Conservation (phyloP, 2,329 filamentous ascomycete genomes). For the Colletotrichum nymphaeae region DNA sequence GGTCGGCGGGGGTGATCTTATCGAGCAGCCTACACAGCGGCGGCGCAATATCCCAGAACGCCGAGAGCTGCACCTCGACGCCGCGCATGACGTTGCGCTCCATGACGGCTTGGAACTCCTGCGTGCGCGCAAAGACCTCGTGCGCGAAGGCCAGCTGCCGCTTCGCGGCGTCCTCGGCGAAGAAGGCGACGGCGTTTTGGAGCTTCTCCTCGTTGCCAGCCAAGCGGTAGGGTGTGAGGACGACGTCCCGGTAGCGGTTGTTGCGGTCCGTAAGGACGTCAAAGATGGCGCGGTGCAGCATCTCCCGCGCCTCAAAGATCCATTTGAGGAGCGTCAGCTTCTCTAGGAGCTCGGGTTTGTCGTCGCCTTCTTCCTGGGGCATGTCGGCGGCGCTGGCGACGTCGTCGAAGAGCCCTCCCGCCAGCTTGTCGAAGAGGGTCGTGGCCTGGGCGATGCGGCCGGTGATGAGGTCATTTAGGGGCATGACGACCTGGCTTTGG, state of each 20-base stretch:
- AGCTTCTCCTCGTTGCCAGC: constrained; percentile 84
- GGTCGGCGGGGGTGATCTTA: constrained; percentile 72
- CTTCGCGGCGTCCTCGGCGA: constrained; percentile 79
- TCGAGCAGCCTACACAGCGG: constrained; percentile 82
- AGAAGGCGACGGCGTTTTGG: constrained; percentile 83
- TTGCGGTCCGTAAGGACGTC: constrained; percentile 88
- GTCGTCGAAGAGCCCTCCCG: constrained; percentile 78
- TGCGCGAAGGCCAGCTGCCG: constrained; percentile 77
- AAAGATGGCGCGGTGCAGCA: constrained; percentile 85
- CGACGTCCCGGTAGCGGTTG: constrained; percentile 85
- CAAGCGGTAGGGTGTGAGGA: constrained; percentile 82
- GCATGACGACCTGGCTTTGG: constrained; percentile 84
- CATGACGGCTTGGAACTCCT: constrained; percentile 82
- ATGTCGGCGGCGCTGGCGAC: constrained; percentile 75
- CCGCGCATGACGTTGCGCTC: constrained; percentile 88
- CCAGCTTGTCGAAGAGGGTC: constrained; percentile 81
- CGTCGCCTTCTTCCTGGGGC: constrained; percentile 94
- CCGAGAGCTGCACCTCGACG: constrained; percentile 90
- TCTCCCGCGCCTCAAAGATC: constrained; percentile 95
- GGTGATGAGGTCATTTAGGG: constrained; percentile 83
- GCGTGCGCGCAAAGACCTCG: constrained; percentile 77
- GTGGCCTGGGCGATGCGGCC: constrained; percentile 80
- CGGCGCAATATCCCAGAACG: constrained; percentile 98
- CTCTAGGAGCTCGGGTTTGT: constrained; percentile 92
- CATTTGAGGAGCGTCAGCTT: constrained; percentile 96